Conservation (phyloP, 176 grass and related monocot genomes). For the Hsuehochloa calcarea region DNA sequence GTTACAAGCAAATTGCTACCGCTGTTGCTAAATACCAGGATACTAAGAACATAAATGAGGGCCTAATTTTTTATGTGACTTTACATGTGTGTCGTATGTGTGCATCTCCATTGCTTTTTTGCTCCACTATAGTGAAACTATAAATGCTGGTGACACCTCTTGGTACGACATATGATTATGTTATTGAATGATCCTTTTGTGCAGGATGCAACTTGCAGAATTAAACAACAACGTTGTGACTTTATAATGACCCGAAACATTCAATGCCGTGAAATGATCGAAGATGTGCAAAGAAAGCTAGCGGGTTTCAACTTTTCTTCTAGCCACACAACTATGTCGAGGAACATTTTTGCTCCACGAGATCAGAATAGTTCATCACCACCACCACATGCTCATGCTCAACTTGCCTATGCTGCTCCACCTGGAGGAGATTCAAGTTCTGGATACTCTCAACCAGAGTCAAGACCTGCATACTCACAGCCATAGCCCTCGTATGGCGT, state of each 20-base stretch:
- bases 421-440: slow-evolving; percentile 41
- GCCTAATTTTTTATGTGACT: slow-evolving; percentile 89
- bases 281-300: slow-evolving; percentile 87
- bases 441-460: no score
- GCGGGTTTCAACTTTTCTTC: slow-evolving; percentile 84
- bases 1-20: slow-evolving; percentile 90
- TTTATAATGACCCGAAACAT: slow-evolving; percentile 93
- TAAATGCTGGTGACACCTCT: slow-evolving; percentile 2
- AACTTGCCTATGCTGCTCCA: slow-evolving; percentile 35
- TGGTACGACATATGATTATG: not conserved
- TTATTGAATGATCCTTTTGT: slow-evolving; percentile 12
- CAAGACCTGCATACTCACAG: slow-evolving; percentile 61
- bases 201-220: slow-evolving; percentile 86
- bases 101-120: slow-evolving; percentile 25
- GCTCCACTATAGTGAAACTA: slow-evolving; percentile 12
- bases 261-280: slow-evolving; percentile 96
- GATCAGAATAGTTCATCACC: slow-evolving; percentile 53
- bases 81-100: no score
- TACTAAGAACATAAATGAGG: slow-evolving; percentile 85
- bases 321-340: slow-evolving; percentile 28
- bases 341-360: slow-evolving; percentile 46
- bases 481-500: slow-evolving; percentile 43
- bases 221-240: slow-evolving; percentile 94
- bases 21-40: slow-evolving; percentile 88
- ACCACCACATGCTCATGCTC: slow-evolving; percentile 41